These are phyloP conservation scores for Trypanosoma lewisi DNA, from an alignment of 208 protist species.

Conservation along the genomic window DNA sequence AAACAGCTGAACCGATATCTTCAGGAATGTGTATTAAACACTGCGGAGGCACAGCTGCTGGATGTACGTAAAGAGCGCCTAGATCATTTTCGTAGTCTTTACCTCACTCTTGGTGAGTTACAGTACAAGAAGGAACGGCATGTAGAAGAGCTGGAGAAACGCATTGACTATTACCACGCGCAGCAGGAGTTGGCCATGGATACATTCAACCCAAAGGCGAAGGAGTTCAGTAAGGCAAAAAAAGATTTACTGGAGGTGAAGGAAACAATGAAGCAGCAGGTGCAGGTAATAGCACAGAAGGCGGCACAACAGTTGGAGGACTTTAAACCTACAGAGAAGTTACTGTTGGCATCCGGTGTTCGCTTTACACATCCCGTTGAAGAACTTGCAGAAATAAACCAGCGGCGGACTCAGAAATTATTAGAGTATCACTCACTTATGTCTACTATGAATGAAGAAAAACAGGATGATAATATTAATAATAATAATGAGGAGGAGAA, in stretches of 20 bases:
- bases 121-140: constrained; percentile 86
- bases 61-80: constrained; percentile 63
- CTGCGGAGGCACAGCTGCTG: constrained; percentile 34
- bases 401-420: constrained; percentile 61
- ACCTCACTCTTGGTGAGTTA: constrained; percentile 85
- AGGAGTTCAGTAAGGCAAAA: constrained; percentile 81
- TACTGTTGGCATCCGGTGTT: constrained; percentile 60
- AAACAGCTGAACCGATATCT: constrained; percentile 39
- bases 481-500: not conserved
- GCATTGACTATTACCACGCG: constrained; percentile 75
- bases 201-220: constrained; percentile 83
- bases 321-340: constrained; percentile 71
- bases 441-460: constrained; percentile 20
- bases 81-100: constrained; percentile 73
- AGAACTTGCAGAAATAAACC: constrained; percentile 63
- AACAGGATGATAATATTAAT: not conserved
- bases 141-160: constrained; percentile 73
- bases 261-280: constrained; percentile 55
- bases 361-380: constrained; percentile 63
- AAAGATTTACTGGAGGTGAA: constrained; percentile 62
- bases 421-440: constrained; percentile 81
- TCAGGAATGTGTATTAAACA: constrained; percentile 31
- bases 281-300: constrained; percentile 51
- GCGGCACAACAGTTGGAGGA: constrained; percentile 46
- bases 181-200: constrained; percentile 89